phyloP scores from a whole-genome alignment of 2,329 filamentous ascomycete genomes.

The Cladosporium sp. region DNA sequence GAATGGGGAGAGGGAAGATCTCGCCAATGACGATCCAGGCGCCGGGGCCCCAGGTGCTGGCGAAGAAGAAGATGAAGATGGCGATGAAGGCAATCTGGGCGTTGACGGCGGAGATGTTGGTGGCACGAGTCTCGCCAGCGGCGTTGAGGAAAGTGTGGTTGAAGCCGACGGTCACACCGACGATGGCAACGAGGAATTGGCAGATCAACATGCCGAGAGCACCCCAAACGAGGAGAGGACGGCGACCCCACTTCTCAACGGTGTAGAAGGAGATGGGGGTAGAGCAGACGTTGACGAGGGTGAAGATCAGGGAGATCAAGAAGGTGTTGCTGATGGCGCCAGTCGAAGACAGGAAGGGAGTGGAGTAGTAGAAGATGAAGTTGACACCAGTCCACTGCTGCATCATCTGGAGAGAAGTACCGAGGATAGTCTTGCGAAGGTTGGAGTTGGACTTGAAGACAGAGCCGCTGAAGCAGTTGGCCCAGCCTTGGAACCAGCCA shows the following conservation, averaged over 20 bases:
- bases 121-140: slow-evolving; percentile 41
- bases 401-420: slow-evolving; percentile 48
- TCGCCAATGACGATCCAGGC: slow-evolving; percentile 75
- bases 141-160: slow-evolving; percentile 25
- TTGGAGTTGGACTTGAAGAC: slow-evolving; percentile 49
- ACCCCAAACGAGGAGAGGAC: slow-evolving; percentile 72
- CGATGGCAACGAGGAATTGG: slow-evolving; percentile 80
- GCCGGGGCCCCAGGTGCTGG: slow-evolving; percentile 79
- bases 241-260: slow-evolving; percentile 77
- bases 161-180: slow-evolving; percentile 42
- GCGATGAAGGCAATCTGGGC: slow-evolving; percentile 83
- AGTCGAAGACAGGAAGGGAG: slow-evolving; percentile 75
- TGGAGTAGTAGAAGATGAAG: slow-evolving; percentile 77
- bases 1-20: slow-evolving; percentile 84
- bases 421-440: slow-evolving; percentile 44
- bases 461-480: slow-evolving; percentile 57
- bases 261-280: slow-evolving; percentile 85
- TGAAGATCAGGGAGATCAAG: slow-evolving; percentile 80
- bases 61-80: slow-evolving; percentile 92
- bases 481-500: slow-evolving; percentile 66
- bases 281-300: slow-evolving; percentile 79
- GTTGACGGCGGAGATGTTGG: slow-evolving; percentile 41
- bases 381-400: slow-evolving; percentile 75
- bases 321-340: slow-evolving; percentile 74
- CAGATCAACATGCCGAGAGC: slow-evolving; percentile 78